phyloP scores from a whole-genome alignment of 2,329 filamentous ascomycete species.

The Fusarium armeniacum region DNA sequence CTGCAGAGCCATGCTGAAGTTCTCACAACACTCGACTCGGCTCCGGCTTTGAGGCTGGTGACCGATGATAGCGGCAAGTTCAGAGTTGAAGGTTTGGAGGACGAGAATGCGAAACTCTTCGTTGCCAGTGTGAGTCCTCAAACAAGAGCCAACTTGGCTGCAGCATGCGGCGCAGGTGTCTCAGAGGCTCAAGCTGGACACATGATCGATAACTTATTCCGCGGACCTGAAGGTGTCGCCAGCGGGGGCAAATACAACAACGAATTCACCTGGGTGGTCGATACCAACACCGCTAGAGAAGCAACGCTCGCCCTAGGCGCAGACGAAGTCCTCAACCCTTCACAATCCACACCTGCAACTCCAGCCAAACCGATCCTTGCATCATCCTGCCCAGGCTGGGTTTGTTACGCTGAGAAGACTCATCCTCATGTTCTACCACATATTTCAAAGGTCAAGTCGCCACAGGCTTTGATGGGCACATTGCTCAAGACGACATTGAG shows the following conservation, averaged over 20 bases:
- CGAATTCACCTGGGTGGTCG: slow-evolving; percentile 88
- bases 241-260: slow-evolving; percentile 79
- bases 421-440: slow-evolving; percentile 94
- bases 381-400: slow-evolving; percentile 96
- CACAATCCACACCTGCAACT: slow-evolving; percentile 38
- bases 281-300: slow-evolving; percentile 87
- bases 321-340: slow-evolving; percentile 72
- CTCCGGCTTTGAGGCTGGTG: slow-evolving; percentile 62
- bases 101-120: slow-evolving; percentile 79
- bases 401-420: slow-evolving; percentile 98
- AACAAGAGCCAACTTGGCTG: slow-evolving; percentile 87
- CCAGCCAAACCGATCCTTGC: slow-evolving; percentile 76
- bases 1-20: slow-evolving; percentile 96
- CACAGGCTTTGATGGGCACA: slow-evolving; percentile 91
- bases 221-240: slow-evolving; percentile 75
- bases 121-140: slow-evolving; percentile 95
- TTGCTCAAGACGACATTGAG: slow-evolving; percentile 89
- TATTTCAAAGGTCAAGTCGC: slow-evolving; percentile 91
- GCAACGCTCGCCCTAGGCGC: slow-evolving; percentile 85
- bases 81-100: slow-evolving; percentile 66
- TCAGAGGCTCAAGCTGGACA: slow-evolving; percentile 80
- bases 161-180: slow-evolving; percentile 79
- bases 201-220: slow-evolving; percentile 85
- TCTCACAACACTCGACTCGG: slow-evolving; percentile 81
- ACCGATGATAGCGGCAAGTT: slow-evolving; percentile 54